Evolutionary conservation across 805 yeast genomes (phyloP).

Genomic region (Pichia cephalocereana): DNA sequence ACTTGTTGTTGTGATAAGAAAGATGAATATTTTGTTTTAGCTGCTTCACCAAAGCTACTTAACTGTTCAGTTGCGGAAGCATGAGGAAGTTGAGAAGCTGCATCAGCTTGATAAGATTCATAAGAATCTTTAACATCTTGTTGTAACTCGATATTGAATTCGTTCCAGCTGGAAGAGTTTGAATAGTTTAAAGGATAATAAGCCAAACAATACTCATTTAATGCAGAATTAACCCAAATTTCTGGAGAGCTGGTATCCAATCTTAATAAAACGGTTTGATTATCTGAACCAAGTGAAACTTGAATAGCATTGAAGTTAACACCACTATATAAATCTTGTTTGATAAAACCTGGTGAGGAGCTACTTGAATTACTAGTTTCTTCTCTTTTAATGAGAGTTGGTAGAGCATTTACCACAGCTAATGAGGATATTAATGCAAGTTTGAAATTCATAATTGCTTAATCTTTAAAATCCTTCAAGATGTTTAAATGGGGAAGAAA

Average conservation of each 20-base stretch:
- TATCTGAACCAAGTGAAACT: slow-evolving; percentile 43
- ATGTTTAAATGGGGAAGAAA: no score
- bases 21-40: slow-evolving; percentile 2
- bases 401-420: background rate
- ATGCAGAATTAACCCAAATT: slow-evolving; percentile 41
- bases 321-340: background rate
- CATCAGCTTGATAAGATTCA: slow-evolving; percentile 1
- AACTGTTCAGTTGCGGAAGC: background rate
- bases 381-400: background rate
- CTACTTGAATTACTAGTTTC: background rate
- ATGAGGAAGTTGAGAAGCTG: background rate
- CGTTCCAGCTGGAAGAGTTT: slow-evolving; percentile 3
- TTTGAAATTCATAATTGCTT: background rate
- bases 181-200: slow-evolving; percentile 4
- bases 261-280: slow-evolving; percentile 40
- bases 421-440: background rate
- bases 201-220: slow-evolving; percentile 10
- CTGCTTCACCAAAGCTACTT: slow-evolving; percentile 1
- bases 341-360: background rate
- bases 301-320: slow-evolving; percentile 27
- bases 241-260: slow-evolving; percentile 64
- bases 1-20: slow-evolving; percentile 2
- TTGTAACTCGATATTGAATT: slow-evolving; percentile 1
- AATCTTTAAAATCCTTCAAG: no score
- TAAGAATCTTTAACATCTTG: background rate